Evolutionary conservation across 495 filamentous ascomycete genomes (phyloP).

Genomic region (Aspergillus saccharolyticus): DNA sequence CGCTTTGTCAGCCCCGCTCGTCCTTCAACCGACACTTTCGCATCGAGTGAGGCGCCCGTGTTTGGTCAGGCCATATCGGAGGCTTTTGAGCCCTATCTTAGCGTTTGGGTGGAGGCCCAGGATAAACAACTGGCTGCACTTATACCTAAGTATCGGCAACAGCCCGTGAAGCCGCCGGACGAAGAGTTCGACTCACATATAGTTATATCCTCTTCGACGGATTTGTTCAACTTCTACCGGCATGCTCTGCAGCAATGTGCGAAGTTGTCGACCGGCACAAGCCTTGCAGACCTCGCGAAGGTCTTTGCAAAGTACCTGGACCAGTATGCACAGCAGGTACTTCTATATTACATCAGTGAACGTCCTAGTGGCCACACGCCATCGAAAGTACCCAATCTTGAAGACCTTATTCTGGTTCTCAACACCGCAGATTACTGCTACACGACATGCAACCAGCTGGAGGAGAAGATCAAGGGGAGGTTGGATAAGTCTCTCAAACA

Average conservation of each 20-base stretch:
- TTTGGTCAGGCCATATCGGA: conserved; percentile 94
- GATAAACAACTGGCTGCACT: conserved; percentile 81
- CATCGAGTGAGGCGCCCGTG: conserved; percentile 69
- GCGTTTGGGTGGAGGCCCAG: conserved; percentile 94
- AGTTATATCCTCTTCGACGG: conserved; percentile 91
- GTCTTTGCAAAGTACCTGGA: conserved; percentile 91
- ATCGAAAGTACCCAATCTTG: conserved; percentile 54
- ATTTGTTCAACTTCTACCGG: conserved; percentile 95
- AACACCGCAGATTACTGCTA: conserved; percentile 99
- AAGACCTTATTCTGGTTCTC: conserved; percentile 78
- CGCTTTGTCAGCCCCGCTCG: conserved; percentile 75
- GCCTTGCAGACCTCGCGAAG: conserved; percentile 78
- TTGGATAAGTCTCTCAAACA: conserved; percentile 73
- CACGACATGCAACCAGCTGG: conserved; percentile 81
- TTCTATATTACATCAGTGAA: conserved; percentile 71
- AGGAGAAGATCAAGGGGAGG: conserved; percentile 87
- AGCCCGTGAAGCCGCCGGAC: conserved; percentile 72
- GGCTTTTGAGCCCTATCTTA: conserved; percentile 95
- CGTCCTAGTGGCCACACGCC: conserved; percentile 45
- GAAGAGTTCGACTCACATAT: conserved; percentile 88
- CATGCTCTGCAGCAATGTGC: conserved; percentile 88
- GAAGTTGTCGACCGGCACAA: conserved; percentile 84
- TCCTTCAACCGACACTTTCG: conserved; percentile 87
- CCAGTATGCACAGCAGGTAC: conserved; percentile 89
- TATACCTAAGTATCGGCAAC: conserved; percentile 83